phyloP scores from a whole-genome alignment of 2,329 filamentous ascomycete genomes.

The Cladosporium sp. region DNA sequence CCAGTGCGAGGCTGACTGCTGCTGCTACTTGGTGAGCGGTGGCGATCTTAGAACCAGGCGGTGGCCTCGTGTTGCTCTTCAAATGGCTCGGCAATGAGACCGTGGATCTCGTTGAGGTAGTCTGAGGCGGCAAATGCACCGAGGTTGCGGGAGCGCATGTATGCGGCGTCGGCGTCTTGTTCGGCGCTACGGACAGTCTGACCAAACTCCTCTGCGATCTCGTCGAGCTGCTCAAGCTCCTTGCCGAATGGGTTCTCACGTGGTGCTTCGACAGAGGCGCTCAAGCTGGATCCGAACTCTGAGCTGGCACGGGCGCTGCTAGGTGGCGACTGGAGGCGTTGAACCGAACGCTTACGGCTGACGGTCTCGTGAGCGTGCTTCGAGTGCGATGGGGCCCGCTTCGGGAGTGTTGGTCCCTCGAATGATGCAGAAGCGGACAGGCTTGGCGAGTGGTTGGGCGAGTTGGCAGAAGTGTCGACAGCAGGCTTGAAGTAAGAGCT shows the following conservation, averaged over 20 bases:
- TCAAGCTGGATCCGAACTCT: slow-evolving; percentile 54
- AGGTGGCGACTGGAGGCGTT: slow-evolving; percentile 42
- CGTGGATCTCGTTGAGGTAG: slow-evolving; percentile 78
- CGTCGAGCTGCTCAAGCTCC: slow-evolving; percentile 88
- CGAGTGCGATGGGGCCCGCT: slow-evolving; percentile 80
- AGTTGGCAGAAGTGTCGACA: slow-evolving; percentile 30
- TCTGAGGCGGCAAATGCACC: slow-evolving; percentile 75
- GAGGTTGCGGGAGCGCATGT: slow-evolving; percentile 69
- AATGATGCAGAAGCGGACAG: slow-evolving; percentile 50
- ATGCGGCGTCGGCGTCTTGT: slow-evolving; percentile 71
- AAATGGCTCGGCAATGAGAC: slow-evolving; percentile 56
- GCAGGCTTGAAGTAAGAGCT: slow-evolving; percentile 60
- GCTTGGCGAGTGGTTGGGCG: slow-evolving; percentile 55
- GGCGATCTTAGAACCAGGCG: slow-evolving; percentile 11
- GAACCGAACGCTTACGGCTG: slow-evolving; percentile 65
- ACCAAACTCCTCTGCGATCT: slow-evolving; percentile 86
- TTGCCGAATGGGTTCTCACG: slow-evolving; percentile 73
- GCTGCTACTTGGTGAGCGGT: background rate
- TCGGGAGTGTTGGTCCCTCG: slow-evolving; percentile 69
- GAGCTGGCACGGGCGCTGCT: slow-evolving; percentile 56
- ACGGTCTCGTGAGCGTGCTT: slow-evolving; percentile 81
- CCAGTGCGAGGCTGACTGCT: slow-evolving; percentile 1
- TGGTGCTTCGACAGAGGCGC: slow-evolving; percentile 49
- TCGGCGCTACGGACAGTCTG: slow-evolving; percentile 58
- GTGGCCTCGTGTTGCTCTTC: slow-evolving; percentile 24